phyloP scores from a whole-genome alignment of 2,329 filamentous ascomycete genomes.

The Paramyrothecium sp. region DNA sequence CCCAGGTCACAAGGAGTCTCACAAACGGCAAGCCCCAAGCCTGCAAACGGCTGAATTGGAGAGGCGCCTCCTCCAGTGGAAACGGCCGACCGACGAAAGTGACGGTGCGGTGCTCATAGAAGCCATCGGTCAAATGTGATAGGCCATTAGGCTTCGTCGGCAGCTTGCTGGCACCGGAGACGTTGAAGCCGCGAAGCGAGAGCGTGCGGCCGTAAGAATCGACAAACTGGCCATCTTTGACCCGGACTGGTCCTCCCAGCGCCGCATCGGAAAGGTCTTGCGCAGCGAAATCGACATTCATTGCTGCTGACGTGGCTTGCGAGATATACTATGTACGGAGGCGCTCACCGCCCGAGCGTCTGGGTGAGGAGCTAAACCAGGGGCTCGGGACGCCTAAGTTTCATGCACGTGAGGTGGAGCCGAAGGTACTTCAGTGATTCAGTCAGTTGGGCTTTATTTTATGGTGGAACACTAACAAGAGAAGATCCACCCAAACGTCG shows the following conservation, averaged over 20 bases:
- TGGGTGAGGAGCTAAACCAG: neutral
- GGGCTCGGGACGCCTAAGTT: neutral
- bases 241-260: constrained; percentile 26
- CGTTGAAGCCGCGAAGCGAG: constrained; percentile 38
- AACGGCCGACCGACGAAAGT: constrained; percentile 38
- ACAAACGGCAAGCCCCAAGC: constrained; percentile 37
- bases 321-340: neutral
- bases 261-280: constrained; percentile 32
- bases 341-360: neutral
- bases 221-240: constrained; percentile 27
- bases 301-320: neutral
- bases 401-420: neutral
- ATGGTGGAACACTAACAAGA: too few species aligned
- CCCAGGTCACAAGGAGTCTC: constrained; percentile 41
- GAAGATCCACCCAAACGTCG: too few species aligned
- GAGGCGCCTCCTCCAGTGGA: constrained; percentile 32
- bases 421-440: neutral
- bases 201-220: constrained; percentile 36
- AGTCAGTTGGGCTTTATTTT: neutral
- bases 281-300: constrained; percentile 14
- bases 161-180: constrained; percentile 38
- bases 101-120: constrained; percentile 37
- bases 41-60: constrained; percentile 35
- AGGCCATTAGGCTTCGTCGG: constrained; percentile 34
- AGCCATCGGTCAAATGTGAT: constrained; percentile 36